These are phyloP conservation scores for Populus alba DNA, from an alignment of 345 rosid genomes.

Conservation along the genomic window DNA sequence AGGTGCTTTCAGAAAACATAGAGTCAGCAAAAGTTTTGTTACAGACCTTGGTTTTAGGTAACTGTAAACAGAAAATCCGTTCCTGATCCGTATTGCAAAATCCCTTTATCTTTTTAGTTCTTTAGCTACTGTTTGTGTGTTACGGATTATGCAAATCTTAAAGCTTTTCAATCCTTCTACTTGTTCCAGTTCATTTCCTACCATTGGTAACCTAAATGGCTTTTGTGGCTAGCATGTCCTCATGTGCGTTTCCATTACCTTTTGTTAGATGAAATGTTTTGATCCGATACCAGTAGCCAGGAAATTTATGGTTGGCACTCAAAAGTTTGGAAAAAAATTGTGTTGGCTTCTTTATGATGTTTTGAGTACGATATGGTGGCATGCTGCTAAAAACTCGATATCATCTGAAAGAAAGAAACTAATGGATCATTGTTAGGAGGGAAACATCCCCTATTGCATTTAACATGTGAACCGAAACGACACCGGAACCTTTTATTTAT, in stretches of 20 bases:
- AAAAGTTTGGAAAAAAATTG: too few species aligned
- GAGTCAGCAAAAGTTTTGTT: not conserved
- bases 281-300: not conserved
- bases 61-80: not conserved
- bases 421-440: not conserved
- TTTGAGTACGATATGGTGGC: not conserved
- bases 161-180: not conserved
- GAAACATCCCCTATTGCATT: not conserved
- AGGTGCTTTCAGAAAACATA: not conserved
- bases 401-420: not conserved
- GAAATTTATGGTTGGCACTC: not conserved
- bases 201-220: not conserved
- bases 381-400: not conserved
- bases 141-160: not conserved
- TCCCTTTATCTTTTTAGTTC: not conserved
- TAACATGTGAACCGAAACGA: not conserved
- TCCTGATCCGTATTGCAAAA: not conserved
- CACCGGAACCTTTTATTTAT: not conserved
- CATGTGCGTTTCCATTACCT: not conserved
- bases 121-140: not conserved
- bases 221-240: not conserved
- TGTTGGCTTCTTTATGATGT: not conserved
- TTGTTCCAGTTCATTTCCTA: not conserved
- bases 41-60: not conserved
- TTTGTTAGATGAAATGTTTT: not conserved